A percentile compares a stretch with the other conserved stretches of the same genome.
phyloP scores from a whole-genome alignment of 192 early-diverging fungal species.

The Phlyctochytrium arcticum region DNA sequence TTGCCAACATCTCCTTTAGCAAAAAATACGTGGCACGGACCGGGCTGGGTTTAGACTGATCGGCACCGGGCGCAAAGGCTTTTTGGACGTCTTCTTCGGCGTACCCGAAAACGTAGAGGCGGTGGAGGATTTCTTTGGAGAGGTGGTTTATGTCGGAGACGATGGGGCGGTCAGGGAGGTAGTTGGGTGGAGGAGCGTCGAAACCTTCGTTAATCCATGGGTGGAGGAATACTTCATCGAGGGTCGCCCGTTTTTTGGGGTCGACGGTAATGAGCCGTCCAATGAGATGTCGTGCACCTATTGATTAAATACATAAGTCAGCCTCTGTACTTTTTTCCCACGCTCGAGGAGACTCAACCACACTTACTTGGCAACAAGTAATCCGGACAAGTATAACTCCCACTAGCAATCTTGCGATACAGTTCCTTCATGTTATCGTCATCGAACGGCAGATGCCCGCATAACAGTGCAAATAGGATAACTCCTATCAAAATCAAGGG shows the following conservation, averaged over 20 bases:
- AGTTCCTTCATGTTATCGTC: slow-evolving; percentile 80
- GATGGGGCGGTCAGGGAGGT: slow-evolving; percentile 53
- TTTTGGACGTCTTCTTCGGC: slow-evolving; percentile 31
- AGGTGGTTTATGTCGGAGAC: slow-evolving; percentile 15
- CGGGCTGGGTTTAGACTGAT: slow-evolving; percentile 30
- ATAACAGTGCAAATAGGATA: slow-evolving; percentile 78
- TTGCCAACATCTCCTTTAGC: slow-evolving; percentile 46
- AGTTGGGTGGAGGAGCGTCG: slow-evolving; percentile 55
- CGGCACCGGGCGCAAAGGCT: slow-evolving; percentile 31
- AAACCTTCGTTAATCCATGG: slow-evolving; percentile 78
- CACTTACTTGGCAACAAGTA: slow-evolving; percentile 49
- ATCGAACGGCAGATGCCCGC: slow-evolving; percentile 82
- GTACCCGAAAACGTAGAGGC: slow-evolving; percentile 49
- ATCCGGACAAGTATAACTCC: slow-evolving; percentile 55
- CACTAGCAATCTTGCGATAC: slow-evolving; percentile 77
- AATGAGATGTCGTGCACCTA: slow-evolving; percentile 57
- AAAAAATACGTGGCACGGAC: slow-evolving; percentile 51
- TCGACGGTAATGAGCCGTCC: slow-evolving; percentile 68
- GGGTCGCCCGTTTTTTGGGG: slow-evolving; percentile 61
- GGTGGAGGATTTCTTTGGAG: slow-evolving; percentile 33
- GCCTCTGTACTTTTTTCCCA: slow-evolving; percentile 72
- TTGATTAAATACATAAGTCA: slow-evolving; percentile 5
- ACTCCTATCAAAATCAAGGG: slow-evolving; percentile 48
- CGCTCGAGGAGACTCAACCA: slow-evolving; percentile 47
- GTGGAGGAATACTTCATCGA: slow-evolving; percentile 66